phyloP scores from a whole-genome alignment of 768 basidiomycete genomes.

The Phlebiopsis gigantea region DNA sequence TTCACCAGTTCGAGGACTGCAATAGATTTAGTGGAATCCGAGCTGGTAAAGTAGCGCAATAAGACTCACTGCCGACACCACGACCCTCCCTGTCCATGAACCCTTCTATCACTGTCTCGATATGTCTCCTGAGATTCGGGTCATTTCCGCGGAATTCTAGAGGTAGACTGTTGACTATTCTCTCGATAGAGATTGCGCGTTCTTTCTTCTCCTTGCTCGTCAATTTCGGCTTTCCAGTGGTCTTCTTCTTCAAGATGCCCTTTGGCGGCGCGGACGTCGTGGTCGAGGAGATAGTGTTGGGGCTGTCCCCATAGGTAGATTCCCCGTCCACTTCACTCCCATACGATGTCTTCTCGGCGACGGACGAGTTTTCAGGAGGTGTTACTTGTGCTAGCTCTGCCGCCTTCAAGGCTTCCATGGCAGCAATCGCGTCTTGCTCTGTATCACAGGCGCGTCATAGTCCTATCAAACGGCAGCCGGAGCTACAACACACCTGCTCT shows the following conservation, averaged over 20 bases:
- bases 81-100: constrained; percentile 60
- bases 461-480: too few relatives aligned
- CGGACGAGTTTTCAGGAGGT: constrained; percentile 19
- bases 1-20: constrained; percentile 73
- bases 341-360: constrained; percentile 25
- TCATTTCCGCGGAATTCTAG: constrained; percentile 89
- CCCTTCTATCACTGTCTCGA: constrained; percentile 76
- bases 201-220: constrained; percentile 83
- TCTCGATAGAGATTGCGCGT: constrained; percentile 63
- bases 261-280: constrained; percentile 32
- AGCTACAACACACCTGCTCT: constrained; percentile 50
- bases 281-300: constrained; percentile 34
- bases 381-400: constrained; percentile 21
- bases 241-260: constrained; percentile 38
- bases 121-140: constrained; percentile 72
- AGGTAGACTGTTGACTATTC: constrained; percentile 69
- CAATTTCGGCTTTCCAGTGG: constrained; percentile 52
- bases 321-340: constrained; percentile 28
- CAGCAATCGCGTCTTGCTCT: constrained; percentile 60
- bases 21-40: constrained; percentile 21
- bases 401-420: constrained; percentile 47
- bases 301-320: constrained; percentile 31
- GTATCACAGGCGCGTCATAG: not conserved
- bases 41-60: not conserved
- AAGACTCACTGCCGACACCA: constrained; percentile 57